These are phyloP conservation scores for Wickerhamomyces strasburgensis DNA, from an alignment of 805 yeast species.

Conservation along the genomic window DNA sequence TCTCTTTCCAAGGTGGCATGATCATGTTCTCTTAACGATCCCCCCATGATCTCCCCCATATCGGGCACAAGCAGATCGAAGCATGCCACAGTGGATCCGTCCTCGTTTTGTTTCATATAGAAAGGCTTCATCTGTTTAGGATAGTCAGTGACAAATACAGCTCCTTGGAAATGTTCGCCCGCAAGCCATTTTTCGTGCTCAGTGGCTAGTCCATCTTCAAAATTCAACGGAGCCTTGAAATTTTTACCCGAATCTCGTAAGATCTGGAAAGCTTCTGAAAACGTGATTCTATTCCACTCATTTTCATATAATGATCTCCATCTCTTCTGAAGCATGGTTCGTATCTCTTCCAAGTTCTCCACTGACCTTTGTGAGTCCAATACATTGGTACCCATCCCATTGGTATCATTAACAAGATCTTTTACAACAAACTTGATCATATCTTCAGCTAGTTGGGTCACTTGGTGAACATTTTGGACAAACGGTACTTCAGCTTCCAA, in stretches of 20 bases:
- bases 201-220: slow-evolving; percentile 73
- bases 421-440: slow-evolving; percentile 56
- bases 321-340: slow-evolving; percentile 33
- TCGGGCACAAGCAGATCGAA: slow-evolving; percentile 87
- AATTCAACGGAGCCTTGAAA: slow-evolving; percentile 42
- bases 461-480: slow-evolving; percentile 47
- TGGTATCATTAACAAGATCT: slow-evolving; percentile 24
- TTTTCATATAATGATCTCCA: slow-evolving; percentile 52
- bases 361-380: slow-evolving; percentile 33
- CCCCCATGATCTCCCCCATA: slow-evolving; percentile 92
- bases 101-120: slow-evolving; percentile 68
- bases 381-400: slow-evolving; percentile 21
- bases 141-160: slow-evolving; percentile 87
- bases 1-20: slow-evolving; percentile 41
- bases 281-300: slow-evolving; percentile 69
- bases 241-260: slow-evolving; percentile 29
- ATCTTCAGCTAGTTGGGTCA: slow-evolving; percentile 61
- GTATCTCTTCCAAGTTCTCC: slow-evolving; percentile 30
- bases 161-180: slow-evolving; percentile 56
- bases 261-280: slow-evolving; percentile 66
- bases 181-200: slow-evolving; percentile 94
- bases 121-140: slow-evolving; percentile 80
- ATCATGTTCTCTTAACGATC: slow-evolving; percentile 82
- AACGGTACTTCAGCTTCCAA: slow-evolving; percentile 86
- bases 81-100: slow-evolving; percentile 69